Percentiles rank a stretch among this genome's conserved stretches.
Evolutionary conservation across 78 protist species (phyloP).

Genomic region (Dictyostelium firmibasis): DNA sequence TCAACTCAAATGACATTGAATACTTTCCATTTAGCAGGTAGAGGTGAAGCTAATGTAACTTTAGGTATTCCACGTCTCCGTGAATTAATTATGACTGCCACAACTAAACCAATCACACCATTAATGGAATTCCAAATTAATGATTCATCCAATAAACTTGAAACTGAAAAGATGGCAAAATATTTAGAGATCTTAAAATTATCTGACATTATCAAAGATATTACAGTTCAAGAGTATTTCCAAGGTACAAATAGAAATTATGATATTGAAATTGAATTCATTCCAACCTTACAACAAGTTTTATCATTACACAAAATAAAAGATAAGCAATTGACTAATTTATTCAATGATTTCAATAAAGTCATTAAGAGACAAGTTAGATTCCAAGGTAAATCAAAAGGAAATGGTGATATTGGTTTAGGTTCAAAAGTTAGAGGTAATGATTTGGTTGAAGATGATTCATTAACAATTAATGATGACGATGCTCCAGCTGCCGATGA

Average conservation of each 20-base stretch:
- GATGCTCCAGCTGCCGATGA: slow-evolving; percentile 1
- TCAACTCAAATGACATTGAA: slow-evolving; percentile 99
- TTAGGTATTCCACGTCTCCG: slow-evolving; percentile 98
- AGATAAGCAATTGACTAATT: background rate
- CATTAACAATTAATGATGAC: background rate
- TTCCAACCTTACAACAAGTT: background rate
- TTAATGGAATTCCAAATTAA: slow-evolving; percentile 61
- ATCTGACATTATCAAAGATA: slow-evolving; percentile 42
- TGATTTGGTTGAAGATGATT: background rate
- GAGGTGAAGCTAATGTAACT: slow-evolving; percentile 94
- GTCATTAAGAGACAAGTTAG: background rate
- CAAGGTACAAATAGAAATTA: slow-evolving; percentile 43
- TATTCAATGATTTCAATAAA: background rate
- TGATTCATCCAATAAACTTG: slow-evolving; percentile 48
- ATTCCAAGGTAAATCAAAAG: background rate
- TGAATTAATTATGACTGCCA: slow-evolving; percentile 95
- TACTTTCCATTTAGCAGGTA: slow-evolving; percentile 98
- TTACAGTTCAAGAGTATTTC: slow-evolving; percentile 50
- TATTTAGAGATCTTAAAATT: slow-evolving; percentile 63
- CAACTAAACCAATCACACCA: slow-evolving; percentile 72
- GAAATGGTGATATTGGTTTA: slow-evolving; percentile 4
- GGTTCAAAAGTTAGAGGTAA: slow-evolving; percentile 24
- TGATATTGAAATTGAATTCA: slow-evolving; percentile 26
- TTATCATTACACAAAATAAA: background rate
- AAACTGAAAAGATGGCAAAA: slow-evolving; percentile 71